Evolutionary conservation across 208 protist genomes (phyloP).

Genomic region (Leptomonas seymouri): DNA sequence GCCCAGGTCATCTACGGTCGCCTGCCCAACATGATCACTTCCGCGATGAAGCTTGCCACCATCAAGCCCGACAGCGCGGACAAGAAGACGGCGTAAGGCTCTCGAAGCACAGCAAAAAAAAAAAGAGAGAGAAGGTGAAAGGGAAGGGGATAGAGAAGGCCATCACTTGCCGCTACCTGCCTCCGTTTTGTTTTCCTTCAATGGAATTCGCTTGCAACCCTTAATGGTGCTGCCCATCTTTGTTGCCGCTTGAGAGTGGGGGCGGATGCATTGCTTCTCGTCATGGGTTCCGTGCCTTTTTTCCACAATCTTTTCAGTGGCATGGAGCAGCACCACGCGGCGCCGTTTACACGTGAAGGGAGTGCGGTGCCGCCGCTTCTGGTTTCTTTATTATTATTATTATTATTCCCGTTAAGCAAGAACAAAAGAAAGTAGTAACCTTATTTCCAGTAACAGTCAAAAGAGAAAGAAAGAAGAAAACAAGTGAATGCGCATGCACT

Average conservation of each 20-base stretch:
- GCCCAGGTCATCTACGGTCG: slow-evolving; percentile 74
- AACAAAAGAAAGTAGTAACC: neutral
- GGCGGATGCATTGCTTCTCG: too few relatives aligned
- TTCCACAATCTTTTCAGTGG: too few relatives aligned
- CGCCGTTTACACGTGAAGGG: too few relatives aligned
- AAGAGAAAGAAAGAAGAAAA: neutral
- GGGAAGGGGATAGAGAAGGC: neutral
- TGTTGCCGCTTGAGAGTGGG: neutral
- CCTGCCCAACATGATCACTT: slow-evolving; percentile 49
- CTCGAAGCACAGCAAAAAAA: neutral
- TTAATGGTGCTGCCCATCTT: neutral
- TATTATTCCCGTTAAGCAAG: too few relatives aligned
- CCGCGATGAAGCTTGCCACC: slow-evolving; percentile 51
- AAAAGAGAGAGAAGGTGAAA: neutral
- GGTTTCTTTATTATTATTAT: too few relatives aligned
- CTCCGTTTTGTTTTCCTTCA: neutral
- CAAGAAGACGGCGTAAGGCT: slow-evolving; percentile 31
- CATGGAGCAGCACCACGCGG: too few relatives aligned
- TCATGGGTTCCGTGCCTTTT: too few relatives aligned
- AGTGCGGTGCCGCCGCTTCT: too few relatives aligned
- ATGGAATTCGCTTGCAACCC: neutral
- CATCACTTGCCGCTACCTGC: too few relatives aligned
- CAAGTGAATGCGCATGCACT: too few relatives aligned
- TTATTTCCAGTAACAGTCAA: neutral
- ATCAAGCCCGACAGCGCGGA: slow-evolving; percentile 44